Evolutionary conservation across 2,329 filamentous ascomycete species (phyloP).

Genomic region (Basipetospora chlamydospora): DNA sequence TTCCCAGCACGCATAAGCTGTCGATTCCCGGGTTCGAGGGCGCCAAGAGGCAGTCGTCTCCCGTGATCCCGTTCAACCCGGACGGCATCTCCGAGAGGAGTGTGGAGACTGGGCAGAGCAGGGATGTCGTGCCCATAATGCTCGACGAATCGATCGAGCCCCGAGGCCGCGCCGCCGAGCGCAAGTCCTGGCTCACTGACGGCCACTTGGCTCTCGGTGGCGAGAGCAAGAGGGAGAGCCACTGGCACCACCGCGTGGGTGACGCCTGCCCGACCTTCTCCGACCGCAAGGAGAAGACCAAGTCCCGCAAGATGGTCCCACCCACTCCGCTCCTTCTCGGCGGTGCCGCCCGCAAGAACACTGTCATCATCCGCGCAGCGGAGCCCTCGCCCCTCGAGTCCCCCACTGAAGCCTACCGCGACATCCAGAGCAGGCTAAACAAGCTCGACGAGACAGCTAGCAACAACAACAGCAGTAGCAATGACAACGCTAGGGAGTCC

Average conservation of each 20-base stretch:
- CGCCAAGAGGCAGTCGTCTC: slow-evolving; percentile 32
- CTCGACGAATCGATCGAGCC: slow-evolving; percentile 18
- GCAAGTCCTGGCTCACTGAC: slow-evolving; percentile 15
- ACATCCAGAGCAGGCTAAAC: slow-evolving; percentile 37
- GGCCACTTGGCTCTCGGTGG: slow-evolving; percentile 8
- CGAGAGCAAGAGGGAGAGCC: slow-evolving; percentile 9
- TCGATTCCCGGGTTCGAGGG: slow-evolving; percentile 12
- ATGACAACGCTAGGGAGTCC: slow-evolving; percentile 19
- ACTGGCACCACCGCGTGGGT: slow-evolving; percentile 43
- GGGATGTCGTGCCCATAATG: slow-evolving; percentile 28
- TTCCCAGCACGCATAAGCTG: slow-evolving; percentile 8
- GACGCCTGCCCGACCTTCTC: slow-evolving; percentile 46
- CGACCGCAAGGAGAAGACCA: slow-evolving; percentile 27
- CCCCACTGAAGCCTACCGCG: slow-evolving; percentile 30
- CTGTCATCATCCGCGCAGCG: slow-evolving; percentile 28
- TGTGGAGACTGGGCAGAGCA: slow-evolving; percentile 15
- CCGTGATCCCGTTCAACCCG: slow-evolving; percentile 25
- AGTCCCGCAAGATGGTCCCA: slow-evolving; percentile 37
- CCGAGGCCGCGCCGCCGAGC: slow-evolving; percentile 6
- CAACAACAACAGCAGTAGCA: too few species aligned
- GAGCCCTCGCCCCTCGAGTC: slow-evolving; percentile 40
- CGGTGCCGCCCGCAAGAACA: slow-evolving; percentile 23
- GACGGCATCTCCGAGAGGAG: slow-evolving; percentile 17
- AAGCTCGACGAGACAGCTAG: slow-evolving; percentile 33
- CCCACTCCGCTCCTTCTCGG: slow-evolving; percentile 38